Evolutionary conservation across 805 yeast species (phyloP).

Genomic region (Metschnikowia santaceciliae): DNA sequence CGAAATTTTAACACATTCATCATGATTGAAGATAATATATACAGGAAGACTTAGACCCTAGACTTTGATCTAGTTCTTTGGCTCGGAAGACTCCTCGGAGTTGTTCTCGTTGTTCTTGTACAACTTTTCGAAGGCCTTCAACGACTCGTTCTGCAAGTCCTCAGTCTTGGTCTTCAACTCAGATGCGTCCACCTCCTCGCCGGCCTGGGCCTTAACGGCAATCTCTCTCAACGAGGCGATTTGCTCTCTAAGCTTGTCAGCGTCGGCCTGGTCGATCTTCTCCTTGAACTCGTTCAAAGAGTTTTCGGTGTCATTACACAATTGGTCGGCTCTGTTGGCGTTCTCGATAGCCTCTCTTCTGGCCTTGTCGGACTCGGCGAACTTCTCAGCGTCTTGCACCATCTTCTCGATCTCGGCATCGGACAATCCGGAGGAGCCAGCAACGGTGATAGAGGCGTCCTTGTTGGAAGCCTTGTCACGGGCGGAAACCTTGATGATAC

Average conservation of each 20-base stretch:
- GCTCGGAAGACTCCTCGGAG: conserved; percentile 23
- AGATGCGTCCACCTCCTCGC: conserved; percentile 58
- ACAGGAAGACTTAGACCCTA: conserved; percentile 12
- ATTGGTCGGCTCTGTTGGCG: conserved; percentile 81
- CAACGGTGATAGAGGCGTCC: conserved; percentile 93
- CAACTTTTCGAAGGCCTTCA: conserved; percentile 73
- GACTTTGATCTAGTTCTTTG: conserved; percentile 22
- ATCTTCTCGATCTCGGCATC: conserved; percentile 86
- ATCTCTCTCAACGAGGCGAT: conserved; percentile 46
- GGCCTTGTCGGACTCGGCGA: conserved; percentile 82
- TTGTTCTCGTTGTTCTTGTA: conserved; percentile 23
- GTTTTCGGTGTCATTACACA: conserved; percentile 52
- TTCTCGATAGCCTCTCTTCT: conserved; percentile 78
- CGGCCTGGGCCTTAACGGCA: conserved; percentile 61
- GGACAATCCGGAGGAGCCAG: conserved; percentile 91
- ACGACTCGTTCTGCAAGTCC: conserved; percentile 68
- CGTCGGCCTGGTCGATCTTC: conserved; percentile 43
- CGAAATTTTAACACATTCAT: conserved; percentile 1
- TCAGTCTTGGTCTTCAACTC: conserved; percentile 70
- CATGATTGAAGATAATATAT: conserved; percentile 13
- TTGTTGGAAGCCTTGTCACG: conserved; percentile 90
- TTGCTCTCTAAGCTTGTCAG: conserved; percentile 38
- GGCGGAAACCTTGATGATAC: conserved; percentile 93
- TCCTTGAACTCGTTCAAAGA: conserved; percentile 47
- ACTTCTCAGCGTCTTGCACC: conserved; percentile 88